Evolutionary conservation across 2,329 filamentous ascomycete species (phyloP).

Genomic region (Teratosphaeria destructans): DNA sequence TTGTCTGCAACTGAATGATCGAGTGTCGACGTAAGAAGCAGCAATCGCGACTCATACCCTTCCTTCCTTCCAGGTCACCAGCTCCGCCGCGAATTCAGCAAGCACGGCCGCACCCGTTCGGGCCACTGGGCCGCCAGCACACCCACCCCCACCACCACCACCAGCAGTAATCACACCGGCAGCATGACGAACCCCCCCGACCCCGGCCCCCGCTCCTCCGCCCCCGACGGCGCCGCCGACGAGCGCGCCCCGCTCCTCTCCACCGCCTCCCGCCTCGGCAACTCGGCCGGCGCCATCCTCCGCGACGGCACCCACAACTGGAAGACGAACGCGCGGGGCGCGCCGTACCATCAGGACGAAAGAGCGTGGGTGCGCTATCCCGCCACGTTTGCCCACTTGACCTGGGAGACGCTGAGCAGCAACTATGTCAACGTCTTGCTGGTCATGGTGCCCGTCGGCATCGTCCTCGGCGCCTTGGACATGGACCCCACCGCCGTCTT

Average conservation of each 20-base stretch:
- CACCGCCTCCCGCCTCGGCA: constrained; percentile 8
- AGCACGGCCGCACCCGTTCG: constrained; percentile 11
- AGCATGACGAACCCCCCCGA: neutral
- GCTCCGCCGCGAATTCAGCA: constrained; percentile 10
- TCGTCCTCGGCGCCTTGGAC: constrained; percentile 51
- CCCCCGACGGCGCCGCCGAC: constrained; percentile 4
- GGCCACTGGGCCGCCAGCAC: constrained; percentile 1
- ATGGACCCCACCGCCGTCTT: constrained; percentile 62
- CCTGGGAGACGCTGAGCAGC: constrained; percentile 36
- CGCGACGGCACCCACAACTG: neutral
- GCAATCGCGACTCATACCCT: neutral
- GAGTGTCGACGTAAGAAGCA: neutral
- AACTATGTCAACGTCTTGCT: constrained; percentile 60
- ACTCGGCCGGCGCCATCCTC: constrained; percentile 5
- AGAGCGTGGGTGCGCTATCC: constrained; percentile 24
- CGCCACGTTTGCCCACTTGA: constrained; percentile 23
- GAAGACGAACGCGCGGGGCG: constrained; percentile 6
- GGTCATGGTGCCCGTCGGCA: constrained; percentile 63
- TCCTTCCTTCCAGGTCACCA: neutral
- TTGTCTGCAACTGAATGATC: neutral
- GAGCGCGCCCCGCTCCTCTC: constrained; percentile 14
- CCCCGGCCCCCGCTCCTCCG: neutral
- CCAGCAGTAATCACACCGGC: neutral
- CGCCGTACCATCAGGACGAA: constrained; percentile 17
- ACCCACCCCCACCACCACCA: neutral